Evolutionary conservation across 2,329 filamentous ascomycete species (phyloP).

Genomic region (Trichoderma afroharzianum): DNA sequence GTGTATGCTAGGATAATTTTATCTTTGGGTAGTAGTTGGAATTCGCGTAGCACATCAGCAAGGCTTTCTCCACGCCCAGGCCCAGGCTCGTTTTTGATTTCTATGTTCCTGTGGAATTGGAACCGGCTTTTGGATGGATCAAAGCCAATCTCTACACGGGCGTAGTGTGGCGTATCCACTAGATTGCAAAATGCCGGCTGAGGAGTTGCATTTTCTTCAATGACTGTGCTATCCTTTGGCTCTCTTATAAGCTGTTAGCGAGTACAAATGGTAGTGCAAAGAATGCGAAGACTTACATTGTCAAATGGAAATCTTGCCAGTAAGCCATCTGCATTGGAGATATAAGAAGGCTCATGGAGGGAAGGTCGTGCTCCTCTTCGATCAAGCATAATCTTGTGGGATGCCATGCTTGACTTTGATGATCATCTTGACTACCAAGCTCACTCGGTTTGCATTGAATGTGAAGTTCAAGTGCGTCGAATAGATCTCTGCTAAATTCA

Average conservation of each 20-base stretch:
- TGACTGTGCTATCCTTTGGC: background rate
- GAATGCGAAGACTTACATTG: background rate
- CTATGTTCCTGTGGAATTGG: too few relatives aligned
- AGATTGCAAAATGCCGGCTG: background rate
- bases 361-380: background rate
- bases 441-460: background rate
- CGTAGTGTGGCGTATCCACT: background rate
- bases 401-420: background rate
- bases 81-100: background rate
- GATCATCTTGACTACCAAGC: background rate
- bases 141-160: background rate
- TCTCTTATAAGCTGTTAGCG: background rate
- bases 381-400: background rate
- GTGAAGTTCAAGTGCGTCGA: background rate
- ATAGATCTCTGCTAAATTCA: background rate
- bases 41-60: background rate
- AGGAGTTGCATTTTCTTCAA: background rate
- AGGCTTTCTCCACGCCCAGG: background rate
- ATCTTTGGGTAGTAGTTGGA: background rate
- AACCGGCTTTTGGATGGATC: background rate
- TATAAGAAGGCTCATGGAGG: background rate
- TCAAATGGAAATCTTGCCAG: background rate
- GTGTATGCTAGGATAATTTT: background rate
- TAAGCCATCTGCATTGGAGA: background rate
- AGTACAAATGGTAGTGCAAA: background rate